phyloP scores from a whole-genome alignment of 805 yeast genomes.

The Ogataea neopini region DNA sequence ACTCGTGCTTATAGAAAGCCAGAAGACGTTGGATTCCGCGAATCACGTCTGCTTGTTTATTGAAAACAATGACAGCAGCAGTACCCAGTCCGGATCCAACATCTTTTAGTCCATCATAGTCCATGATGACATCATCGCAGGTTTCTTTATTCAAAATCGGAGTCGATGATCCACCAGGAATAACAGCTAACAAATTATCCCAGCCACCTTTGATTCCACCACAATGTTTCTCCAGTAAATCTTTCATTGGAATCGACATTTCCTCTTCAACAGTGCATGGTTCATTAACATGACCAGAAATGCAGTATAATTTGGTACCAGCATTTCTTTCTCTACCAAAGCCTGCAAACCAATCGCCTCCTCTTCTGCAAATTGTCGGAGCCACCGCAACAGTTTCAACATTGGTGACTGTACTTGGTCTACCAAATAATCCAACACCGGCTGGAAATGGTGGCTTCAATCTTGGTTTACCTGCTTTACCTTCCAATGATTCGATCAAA shows the following conservation, averaged over 20 bases:
- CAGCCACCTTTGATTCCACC: conserved; percentile 92
- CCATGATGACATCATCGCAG: conserved; percentile 77
- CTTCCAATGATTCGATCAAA: conserved; percentile 83
- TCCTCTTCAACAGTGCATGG: conserved; percentile 94
- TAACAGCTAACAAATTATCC: conserved; percentile 85
- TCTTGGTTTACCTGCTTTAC: conserved; percentile 92
- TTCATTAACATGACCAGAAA: conserved; percentile 88
- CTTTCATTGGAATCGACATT: conserved; percentile 85
- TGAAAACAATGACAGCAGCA: conserved; percentile 91
- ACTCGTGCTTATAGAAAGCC: conserved; percentile 86
- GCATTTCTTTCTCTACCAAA: conserved; percentile 84
- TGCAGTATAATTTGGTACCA: conserved; percentile 83
- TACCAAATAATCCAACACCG: conserved; percentile 87
- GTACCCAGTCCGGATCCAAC: conserved; percentile 89
- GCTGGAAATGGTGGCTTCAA: conserved; percentile 95
- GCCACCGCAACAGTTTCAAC: conserved; percentile 91
- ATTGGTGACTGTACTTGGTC: conserved; percentile 89
- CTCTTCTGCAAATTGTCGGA: conserved; percentile 86
- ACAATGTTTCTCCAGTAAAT: conserved; percentile 83
- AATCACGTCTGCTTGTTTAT: conserved; percentile 80
- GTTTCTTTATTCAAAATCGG: conserved; percentile 72
- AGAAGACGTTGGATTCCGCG: conserved; percentile 85
- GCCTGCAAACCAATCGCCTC: conserved; percentile 82
- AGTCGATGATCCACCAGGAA: conserved; percentile 90
- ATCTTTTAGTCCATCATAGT: conserved; percentile 81